phyloP scores from a whole-genome alignment of 2,329 filamentous ascomycete genomes.

The Cordyceps tenuipes region DNA sequence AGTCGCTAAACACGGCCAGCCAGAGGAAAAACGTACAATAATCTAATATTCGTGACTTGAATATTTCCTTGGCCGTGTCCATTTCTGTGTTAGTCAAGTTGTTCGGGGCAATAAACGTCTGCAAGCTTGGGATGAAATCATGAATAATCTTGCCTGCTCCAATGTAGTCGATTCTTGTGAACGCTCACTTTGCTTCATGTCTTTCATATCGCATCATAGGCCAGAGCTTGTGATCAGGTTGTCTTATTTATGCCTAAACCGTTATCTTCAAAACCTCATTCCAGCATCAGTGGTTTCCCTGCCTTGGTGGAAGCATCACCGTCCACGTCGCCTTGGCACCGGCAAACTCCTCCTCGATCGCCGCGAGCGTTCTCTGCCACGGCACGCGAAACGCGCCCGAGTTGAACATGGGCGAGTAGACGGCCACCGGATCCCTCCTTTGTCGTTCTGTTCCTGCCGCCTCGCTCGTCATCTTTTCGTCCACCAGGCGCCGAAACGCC shows the following conservation, averaged over 20 bases:
- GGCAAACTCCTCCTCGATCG: constrained; percentile 6
- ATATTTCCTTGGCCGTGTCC: background rate
- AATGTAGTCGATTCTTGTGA: background rate
- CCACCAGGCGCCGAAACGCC: constrained; percentile 14
- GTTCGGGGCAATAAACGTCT: background rate
- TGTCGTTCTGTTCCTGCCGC: background rate
- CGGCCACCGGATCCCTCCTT: background rate
- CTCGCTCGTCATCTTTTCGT: background rate
- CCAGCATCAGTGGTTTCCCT: background rate
- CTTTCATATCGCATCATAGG: background rate
- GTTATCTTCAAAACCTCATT: background rate
- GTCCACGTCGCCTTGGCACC: background rate
- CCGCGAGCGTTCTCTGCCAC: constrained; percentile 15
- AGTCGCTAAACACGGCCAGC: background rate
- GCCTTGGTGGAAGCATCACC: background rate
- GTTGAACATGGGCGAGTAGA: constrained; percentile 19
- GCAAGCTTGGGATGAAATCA: background rate
- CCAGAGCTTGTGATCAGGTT: background rate
- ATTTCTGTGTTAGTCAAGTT: background rate
- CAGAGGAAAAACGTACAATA: background rate
- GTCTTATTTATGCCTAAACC: background rate
- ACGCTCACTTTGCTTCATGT: background rate
- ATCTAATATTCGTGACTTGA: background rate
- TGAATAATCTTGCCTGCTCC: background rate
- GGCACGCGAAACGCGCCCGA: constrained; percentile 18